A percentile compares a stretch with the other conserved stretches of the same genome.
Evolutionary conservation across 176 grass and related monocot genomes (phyloP).

Genomic region (Echinochloa phyllopogon): DNA sequence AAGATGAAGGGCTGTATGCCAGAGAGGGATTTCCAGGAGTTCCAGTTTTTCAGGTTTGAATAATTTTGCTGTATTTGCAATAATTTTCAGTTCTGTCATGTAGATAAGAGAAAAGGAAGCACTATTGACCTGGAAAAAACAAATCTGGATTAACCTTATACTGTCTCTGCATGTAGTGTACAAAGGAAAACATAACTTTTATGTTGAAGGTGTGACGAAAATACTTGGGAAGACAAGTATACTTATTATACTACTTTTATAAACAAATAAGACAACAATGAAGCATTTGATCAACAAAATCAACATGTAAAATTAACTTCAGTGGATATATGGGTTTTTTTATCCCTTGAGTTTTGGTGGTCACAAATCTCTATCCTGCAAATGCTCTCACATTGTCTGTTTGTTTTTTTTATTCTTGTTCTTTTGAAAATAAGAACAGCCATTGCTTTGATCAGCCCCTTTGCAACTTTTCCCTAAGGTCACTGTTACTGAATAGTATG

Average conservation of each 20-base stretch:
- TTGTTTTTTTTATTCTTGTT: background rate
- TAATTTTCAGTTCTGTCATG: background rate
- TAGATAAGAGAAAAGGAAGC: background rate
- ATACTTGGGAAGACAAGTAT: background rate
- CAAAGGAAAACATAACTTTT: background rate
- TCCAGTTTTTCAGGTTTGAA: constrained; percentile 87
- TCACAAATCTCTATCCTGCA: background rate
- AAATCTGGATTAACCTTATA: background rate
- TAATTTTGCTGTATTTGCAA: background rate
- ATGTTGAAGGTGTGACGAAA: background rate
- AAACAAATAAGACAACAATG: background rate
- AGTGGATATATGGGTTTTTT: background rate
- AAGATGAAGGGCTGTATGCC: constrained; percentile 52
- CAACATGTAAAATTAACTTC: background rate
- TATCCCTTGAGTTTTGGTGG: background rate
- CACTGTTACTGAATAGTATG: background rate
- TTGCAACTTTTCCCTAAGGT: background rate
- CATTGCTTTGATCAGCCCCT: background rate
- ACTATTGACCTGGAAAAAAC: background rate
- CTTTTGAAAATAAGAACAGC: background rate
- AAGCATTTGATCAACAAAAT: background rate
- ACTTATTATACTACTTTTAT: background rate
- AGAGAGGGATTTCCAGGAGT: constrained; percentile 76
- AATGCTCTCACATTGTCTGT: background rate
- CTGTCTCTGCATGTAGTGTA: background rate